Base-by-base conservation (phyloP, 2,329 filamentous ascomycete species). In the Botrytis paeoniae region DNA sequence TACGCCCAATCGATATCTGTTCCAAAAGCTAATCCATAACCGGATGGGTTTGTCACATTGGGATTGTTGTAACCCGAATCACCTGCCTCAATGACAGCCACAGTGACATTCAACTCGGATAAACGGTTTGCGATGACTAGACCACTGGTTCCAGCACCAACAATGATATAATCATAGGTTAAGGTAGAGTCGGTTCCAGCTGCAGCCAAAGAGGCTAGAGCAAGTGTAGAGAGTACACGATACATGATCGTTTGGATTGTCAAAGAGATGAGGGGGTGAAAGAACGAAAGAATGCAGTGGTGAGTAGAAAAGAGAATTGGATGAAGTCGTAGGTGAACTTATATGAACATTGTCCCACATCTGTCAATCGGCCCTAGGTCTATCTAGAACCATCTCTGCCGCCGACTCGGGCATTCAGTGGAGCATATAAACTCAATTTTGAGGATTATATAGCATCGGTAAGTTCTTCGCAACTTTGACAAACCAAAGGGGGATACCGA, bases 1-100 rank as follows among this genome's bases (percentile, higher is more conserved):
- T 77, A 80, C 61, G 77, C 78, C 79, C 78, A 81, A 66, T 80
- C 79, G 45, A 80, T 54, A 5, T 45, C 22, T 12, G 71, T 54
- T 22, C 29, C 63, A 39, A 69, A 69, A 70, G 72, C 74, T 43
- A 76, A 35, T 18, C 73, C 74, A 57, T 71, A 57, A 16, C 54
- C 43, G 22, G 39, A 62, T 39, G 59, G 75, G n/a, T 64, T 72
- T 51, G 62, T 68, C 12, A 48, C 43, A 62, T 48, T 69, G 29
- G 22, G 48, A 12, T 59, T 62, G 18, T 74, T 62, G 22, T 61
- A 69, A 1, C 37, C 48, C 25, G 35, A 69, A 57, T 41, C 29
- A 9, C 74, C 70, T 9, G 70, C 66, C 63, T 75, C 73, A 43
- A 75, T 71, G 41, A 74, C 59, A 22, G 70, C 61, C 41, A 74